Evolutionary conservation across 257 asterid genomes (phyloP), one percentile per base, ranked within the genome.

Genomic region (Vinca minor): DNA sequence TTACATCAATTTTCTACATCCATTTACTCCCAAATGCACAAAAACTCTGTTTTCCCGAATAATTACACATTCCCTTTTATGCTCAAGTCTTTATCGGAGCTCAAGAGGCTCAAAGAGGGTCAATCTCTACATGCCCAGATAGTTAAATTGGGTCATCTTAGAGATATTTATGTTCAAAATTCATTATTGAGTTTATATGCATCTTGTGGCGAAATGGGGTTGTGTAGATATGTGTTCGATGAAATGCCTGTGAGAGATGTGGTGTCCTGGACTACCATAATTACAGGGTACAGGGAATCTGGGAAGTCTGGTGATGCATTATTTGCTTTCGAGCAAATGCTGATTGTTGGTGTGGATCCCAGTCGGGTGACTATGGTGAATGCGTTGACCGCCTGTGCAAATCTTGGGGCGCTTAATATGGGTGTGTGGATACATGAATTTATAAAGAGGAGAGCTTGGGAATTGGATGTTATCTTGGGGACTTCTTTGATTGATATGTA

Each of bases 311-410:
- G 66, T 13, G 88, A 87, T 31, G 87, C 91, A 0, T 77, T 89
- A 70, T 63, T 66, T 66, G 73, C 81, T 2, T 79, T 89, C 59
- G 82, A 73, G 72, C 65, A 64, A 69, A 87, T 87, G 95, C 81
- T 72, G 42, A 62, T 55, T n/a, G 77, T 67, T 1, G 85, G 85
- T 0, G 84, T 84, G 73, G 75, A 64, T 70, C 91, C 86, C 54
- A 89, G 87, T 69, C 87, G 56, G 73, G 96, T 89, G 26, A 87
- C 94, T 0, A 80, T 83, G 34, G 95, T 87, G 78, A 87, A 80
- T 58, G 84, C 82, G 28, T 73, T 89, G 77, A 75, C 87, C 12
- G 89, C 85, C 13, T 89, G 95, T 64, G 91, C 88, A 3, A 78
- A 78, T 42, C 14, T 17, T 7, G 88, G 87, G 63, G 89, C 77